Evolutionary conservation across 164 flowering plant genomes (phyloP), one percentile per base, ranked within the genome.

Genomic region (Hamamelis virginiana): DNA sequence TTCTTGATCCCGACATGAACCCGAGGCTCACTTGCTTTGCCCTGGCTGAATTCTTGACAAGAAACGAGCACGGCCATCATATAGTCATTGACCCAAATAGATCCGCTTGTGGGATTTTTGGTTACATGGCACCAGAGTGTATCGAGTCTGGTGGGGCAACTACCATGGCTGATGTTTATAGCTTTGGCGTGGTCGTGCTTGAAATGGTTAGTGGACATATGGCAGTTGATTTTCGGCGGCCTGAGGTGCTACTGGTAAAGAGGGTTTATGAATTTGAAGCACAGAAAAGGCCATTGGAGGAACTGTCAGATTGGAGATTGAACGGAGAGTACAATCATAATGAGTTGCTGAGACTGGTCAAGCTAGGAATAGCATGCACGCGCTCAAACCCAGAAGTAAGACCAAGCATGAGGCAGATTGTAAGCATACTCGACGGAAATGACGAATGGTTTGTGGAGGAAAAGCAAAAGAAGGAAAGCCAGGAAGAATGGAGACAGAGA

Each of bases 41-140:
- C 8, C 90, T 95, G 0, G 98, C 99, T 10, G 96, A 93, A 72
- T 90, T 95, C 80, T 71, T 95, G 67, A 74, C 92, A 14, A 73
- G 99, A 61, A 90, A 91, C 47, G 96, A 86, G 28, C 84, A 90
- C 8, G 90, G 86, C 18, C 96, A 83, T 64, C 89, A 82, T 23
- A 66, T 64, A 1, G 80, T 64, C 18, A 33, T 64, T 13, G 78
- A 72, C 16, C 68, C 72, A n/a, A 78, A 64, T 12, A 76, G 51
- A 43, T 80, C 94, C 0, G 87, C 80, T 56, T 78, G 90, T 26
- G 99, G 99, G 72, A 95, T 92, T 65, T 95, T 95, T 45, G 99
- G 99, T 1, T 91, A 93, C 82, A 91, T 95, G 86, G 75, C 99
- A 11, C 99, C 98, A 0, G 99, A 93, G 66, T 91, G 89, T 48